Evolutionary conservation across 345 rosid species (phyloP), one percentile per base, ranked within the genome.

Genomic region (Clausena lansium): DNA sequence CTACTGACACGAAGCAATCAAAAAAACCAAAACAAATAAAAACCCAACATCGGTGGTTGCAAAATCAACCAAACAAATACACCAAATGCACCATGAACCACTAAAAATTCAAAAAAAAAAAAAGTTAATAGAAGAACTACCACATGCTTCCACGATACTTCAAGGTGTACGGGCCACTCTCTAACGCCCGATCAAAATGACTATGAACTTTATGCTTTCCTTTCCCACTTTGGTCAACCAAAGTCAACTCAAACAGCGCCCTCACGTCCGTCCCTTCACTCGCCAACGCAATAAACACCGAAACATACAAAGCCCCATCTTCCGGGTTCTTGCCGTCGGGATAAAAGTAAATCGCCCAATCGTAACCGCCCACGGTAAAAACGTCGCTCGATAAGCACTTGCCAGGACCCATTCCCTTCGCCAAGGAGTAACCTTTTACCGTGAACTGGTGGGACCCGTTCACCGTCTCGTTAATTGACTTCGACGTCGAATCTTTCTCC

Each of bases 71-170:
- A 22, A 75, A 32, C 30, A 41, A 75, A 22, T 63, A 6, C n/a
- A 63, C 33, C 20, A 75, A 32, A 75, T 73, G 17, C 63, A 59
- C 5, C 52, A 73, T 28, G 39, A 65, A 65, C 70, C 17, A 65
- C 69, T 35, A 9, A 9, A 39, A n/a, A 20, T 28, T 19, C 63
- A 20, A 58, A 67, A 54, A 62, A 2, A 30, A 58, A 11, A 36
- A 60, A 66, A 35, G 11, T 35, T 38, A 60, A 60, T 6, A 36
- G 25, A 33, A 67, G 70, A 77, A 22, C 74, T 87, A 97, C 99
- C 99, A 97, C 98, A 97, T 97, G 94, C 95, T 91, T 13, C 98
- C 97, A 78, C 89, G 88, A 75, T 88, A 89, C 87, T 91, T 91
- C 76, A 97, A 86, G 1, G 94, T 83, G 71, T 93, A 91, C 25